Evolutionary conservation across 768 basidiomycete species (phyloP), one percentile per base, ranked within the genome.

Genomic region (Lyophyllum shimeji): DNA sequence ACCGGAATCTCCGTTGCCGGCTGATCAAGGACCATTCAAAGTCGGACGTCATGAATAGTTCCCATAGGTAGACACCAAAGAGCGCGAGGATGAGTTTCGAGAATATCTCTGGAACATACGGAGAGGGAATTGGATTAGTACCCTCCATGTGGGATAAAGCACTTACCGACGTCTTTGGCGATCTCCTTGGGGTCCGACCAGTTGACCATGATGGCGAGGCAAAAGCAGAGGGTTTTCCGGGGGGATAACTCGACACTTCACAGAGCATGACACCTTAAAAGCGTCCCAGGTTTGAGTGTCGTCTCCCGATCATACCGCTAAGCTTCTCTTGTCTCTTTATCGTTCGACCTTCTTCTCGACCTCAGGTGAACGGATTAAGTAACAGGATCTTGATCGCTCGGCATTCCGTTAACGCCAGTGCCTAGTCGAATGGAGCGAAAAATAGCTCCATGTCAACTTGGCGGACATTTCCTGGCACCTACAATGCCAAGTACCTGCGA

Each of bases 1-100:
- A 88, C 27, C 81, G 78, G 59, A 87, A 82, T 62, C 72, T 78
- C 44, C 86, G 81, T 52, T 77, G 75, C n/a, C 79, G 65, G 25
- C 75, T 78, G 40, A 89, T 53, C 29, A 90, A 66, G 24, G 87
- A 86, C 80, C 81, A 82, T 62, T 90, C 88, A 59, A 90, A 90
- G 57, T 78, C 77, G 54, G 69, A 80, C 15, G 88, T 87, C 61
- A 76, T 70, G 59, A 83, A 76, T 40, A 89, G 58, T 63, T 89
- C 88, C 86, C 86, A 89, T 25, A 85, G 50, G 60, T 86, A 86
- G 47, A 86, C 68, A 17, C 88, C 88, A 58, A 84, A 85, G 51
- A 87, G 75, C n/a, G 74, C 72, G 61, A 85, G 85, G 24, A 86
- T 76, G 40, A 87, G 67, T 61, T 84, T 83, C 43, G 72, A 73